Evolutionary conservation across 2,329 filamentous ascomycete species (phyloP).

Genomic region (Xylogone sp.): DNA sequence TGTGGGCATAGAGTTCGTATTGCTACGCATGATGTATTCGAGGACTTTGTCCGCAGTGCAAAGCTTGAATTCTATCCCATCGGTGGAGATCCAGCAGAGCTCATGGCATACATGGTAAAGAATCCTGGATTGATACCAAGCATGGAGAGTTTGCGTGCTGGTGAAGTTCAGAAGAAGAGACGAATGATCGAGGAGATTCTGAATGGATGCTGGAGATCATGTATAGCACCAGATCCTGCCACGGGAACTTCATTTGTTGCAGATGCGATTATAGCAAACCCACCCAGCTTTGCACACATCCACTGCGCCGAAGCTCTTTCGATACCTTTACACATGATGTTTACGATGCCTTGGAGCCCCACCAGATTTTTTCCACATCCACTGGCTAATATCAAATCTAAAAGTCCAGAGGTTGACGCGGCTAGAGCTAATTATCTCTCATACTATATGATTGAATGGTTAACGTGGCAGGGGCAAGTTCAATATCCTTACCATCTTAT

Average conservation of each 20-base stretch:
- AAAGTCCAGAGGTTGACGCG: slow-evolving; percentile 27
- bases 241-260: slow-evolving; percentile 19
- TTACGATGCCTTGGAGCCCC: slow-evolving; percentile 19
- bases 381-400: slow-evolving; percentile 39
- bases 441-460: slow-evolving; percentile 42
- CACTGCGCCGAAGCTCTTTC: slow-evolving; percentile 18
- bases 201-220: slow-evolving; percentile 77
- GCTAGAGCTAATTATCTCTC: slow-evolving; percentile 38
- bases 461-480: slow-evolving; percentile 46
- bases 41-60: slow-evolving; percentile 61
- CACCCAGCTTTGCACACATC: slow-evolving; percentile 23
- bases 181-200: slow-evolving; percentile 74
- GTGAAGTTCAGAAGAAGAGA: slow-evolving; percentile 69
- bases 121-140: slow-evolving; percentile 79
- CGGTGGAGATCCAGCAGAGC: slow-evolving; percentile 60
- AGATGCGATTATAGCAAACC: slow-evolving; percentile 24
- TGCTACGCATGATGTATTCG: slow-evolving; percentile 66
- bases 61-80: slow-evolving; percentile 71
- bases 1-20: slow-evolving; percentile 68
- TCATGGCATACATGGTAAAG: slow-evolving; percentile 89
- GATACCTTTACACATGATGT: slow-evolving; percentile 13
- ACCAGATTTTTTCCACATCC: slow-evolving; percentile 29
- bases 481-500: not conserved
- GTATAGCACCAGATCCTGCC: slow-evolving; percentile 52
- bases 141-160: slow-evolving; percentile 67